A percentile compares a stretch with the other conserved stretches of the same genome.
Conservation (phyloP, 2,329 filamentous ascomycete species). For the Emmonsiellopsis sp. region DNA sequence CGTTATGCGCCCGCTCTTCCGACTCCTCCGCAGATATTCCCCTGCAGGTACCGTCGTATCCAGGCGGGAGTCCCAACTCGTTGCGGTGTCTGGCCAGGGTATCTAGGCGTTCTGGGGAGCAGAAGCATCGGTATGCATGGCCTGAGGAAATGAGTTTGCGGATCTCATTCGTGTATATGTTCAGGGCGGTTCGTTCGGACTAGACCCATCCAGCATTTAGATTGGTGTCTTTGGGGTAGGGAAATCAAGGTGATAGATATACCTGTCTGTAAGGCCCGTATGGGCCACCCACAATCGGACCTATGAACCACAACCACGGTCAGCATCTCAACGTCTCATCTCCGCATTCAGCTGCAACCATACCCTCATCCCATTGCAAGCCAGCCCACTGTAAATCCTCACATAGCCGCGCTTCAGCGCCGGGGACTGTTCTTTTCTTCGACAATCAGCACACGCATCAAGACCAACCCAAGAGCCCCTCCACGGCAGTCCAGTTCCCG, state of each 20-base stretch:
- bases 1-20: constrained; percentile 56
- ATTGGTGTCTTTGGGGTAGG: neutral
- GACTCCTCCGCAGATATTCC: constrained; percentile 59
- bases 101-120: constrained; percentile 62
- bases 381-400: constrained; percentile 82
- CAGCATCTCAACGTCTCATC: constrained; percentile 2
- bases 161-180: constrained; percentile 59
- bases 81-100: constrained; percentile 56
- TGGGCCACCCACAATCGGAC: constrained; percentile 70
- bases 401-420: constrained; percentile 68
- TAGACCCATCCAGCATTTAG: constrained; percentile 27
- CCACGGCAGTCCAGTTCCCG: neutral
- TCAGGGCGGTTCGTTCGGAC: constrained; percentile 65
- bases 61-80: constrained; percentile 47
- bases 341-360: constrained; percentile 5
- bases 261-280: constrained; percentile 83
- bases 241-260: constrained; percentile 17
- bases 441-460: constrained; percentile 21
- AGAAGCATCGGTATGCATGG: constrained; percentile 90
- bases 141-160: constrained; percentile 59
- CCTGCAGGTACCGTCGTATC: constrained; percentile 66
- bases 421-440: constrained; percentile 70
- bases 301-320: constrained; percentile 29
- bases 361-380: constrained; percentile 86
- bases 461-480: neutral